Conservation (phyloP, 768 basidiomycete genomes). For the Russula abietina region DNA sequence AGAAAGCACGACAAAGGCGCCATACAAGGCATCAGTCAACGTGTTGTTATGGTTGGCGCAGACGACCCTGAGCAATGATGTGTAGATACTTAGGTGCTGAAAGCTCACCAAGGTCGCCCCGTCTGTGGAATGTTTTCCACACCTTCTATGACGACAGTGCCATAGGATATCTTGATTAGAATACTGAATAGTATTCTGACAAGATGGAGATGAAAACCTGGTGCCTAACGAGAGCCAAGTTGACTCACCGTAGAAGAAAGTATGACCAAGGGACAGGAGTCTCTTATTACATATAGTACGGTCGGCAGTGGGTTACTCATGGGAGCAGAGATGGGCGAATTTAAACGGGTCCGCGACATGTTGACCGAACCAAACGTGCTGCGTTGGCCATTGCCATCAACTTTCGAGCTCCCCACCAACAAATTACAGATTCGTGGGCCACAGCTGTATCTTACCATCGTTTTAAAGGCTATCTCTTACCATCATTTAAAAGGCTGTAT, state of each 20-base stretch:
- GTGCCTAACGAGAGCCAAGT: no score
- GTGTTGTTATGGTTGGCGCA: constrained; percentile 86
- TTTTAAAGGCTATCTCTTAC: no score
- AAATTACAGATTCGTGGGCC: no score
- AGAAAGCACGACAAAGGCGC: constrained; percentile 6
- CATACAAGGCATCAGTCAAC: constrained; percentile 80
- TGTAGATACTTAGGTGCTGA: background rate
- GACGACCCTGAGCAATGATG: constrained; percentile 52
- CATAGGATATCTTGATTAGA: constrained; percentile 88
- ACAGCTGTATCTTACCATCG: no score
- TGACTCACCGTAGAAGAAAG: constrained; percentile 52
- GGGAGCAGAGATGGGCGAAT: background rate
- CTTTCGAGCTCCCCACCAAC: no score
- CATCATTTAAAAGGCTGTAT: no score
- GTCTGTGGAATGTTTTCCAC: constrained; percentile 60
- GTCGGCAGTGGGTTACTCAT: background rate
- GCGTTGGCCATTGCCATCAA: background rate
- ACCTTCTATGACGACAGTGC: constrained; percentile 81
- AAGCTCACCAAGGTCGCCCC: constrained; percentile 64
- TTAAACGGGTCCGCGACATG: background rate
- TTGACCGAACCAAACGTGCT: background rate
- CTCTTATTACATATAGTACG: constrained; percentile 33
- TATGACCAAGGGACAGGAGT: constrained; percentile 59
- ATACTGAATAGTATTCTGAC: constrained; percentile 65
- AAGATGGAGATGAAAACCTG: background rate